Conservation (phyloP, 1,284 basidiomycete species). For the Rhodotorula sp. region DNA sequence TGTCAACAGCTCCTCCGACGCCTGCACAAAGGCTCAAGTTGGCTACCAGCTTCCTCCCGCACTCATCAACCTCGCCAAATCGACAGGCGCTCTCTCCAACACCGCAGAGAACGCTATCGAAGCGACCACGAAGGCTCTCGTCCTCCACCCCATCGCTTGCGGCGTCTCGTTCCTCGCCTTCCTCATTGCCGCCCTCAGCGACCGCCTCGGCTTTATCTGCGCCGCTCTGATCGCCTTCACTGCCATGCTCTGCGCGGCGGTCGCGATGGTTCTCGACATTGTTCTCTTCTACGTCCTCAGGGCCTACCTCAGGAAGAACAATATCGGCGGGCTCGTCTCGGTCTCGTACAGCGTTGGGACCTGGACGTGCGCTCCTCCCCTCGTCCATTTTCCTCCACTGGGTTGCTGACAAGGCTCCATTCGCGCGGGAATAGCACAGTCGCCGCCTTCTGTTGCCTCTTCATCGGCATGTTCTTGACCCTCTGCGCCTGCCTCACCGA, state of each 20-base stretch:
- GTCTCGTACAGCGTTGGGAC: conserved; percentile 9
- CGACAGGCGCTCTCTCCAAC: conserved; percentile 41
- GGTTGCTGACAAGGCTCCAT: not conserved
- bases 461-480: conserved; percentile 17
- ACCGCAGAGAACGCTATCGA: conserved; percentile 40
- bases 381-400: too few relatives aligned
- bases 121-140: conserved; percentile 46
- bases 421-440: conserved; percentile 1
- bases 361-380: conserved; percentile 14
- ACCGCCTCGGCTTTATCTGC: conserved; percentile 49
- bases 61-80: not conserved
- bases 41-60: conserved; percentile 15
- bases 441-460: conserved; percentile 23
- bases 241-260: conserved; percentile 48
- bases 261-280: conserved; percentile 46
- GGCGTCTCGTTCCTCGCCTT: conserved; percentile 41
- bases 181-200: conserved; percentile 46
- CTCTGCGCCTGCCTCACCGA: conserved; percentile 16
- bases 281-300: conserved; percentile 22
- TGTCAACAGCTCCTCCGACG: conserved; percentile 1
- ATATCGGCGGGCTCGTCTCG: not conserved
- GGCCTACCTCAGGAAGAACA: not conserved
- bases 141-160: conserved; percentile 50
- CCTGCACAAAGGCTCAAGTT: conserved; percentile 36
- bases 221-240: conserved; percentile 46